A percentile compares a stretch with the other conserved stretches of the same genome.
phyloP scores from a whole-genome alignment of 2,329 filamentous ascomycete species.

The Xylariaceae sp. region DNA sequence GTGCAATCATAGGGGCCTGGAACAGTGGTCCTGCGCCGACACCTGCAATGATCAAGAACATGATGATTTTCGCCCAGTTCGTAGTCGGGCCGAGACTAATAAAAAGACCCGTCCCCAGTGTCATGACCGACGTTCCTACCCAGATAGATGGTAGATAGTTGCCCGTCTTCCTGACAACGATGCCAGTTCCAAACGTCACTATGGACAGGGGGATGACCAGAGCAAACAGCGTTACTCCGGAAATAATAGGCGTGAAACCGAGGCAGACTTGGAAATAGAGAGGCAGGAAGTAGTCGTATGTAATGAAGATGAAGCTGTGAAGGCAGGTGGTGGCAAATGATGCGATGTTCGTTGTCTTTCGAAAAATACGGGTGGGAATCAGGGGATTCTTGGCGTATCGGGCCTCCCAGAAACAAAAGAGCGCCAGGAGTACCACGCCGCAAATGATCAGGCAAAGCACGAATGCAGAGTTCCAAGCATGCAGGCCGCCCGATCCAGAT shows the following conservation, averaged over 20 bases:
- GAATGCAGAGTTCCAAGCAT: constrained; percentile 47
- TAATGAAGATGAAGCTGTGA: constrained; percentile 47
- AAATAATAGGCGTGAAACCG: constrained; percentile 46
- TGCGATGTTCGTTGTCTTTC: constrained; percentile 44
- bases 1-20: constrained; percentile 49
- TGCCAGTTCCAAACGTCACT: constrained; percentile 25
- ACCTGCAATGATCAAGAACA: constrained; percentile 41
- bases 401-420: constrained; percentile 50
- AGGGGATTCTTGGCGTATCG: constrained; percentile 51
- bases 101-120: constrained; percentile 40
- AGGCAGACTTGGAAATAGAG: constrained; percentile 57
- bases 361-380: constrained; percentile 52
- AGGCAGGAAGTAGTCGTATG: constrained; percentile 55
- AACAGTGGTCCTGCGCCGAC: constrained; percentile 49
- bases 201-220: constrained; percentile 33
- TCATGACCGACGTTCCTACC: constrained; percentile 39
- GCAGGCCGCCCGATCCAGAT: constrained; percentile 46
- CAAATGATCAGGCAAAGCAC: constrained; percentile 51
- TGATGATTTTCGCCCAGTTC: constrained; percentile 28
- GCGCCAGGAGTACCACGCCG: constrained; percentile 35
- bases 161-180: constrained; percentile 36
- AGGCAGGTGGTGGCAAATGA: constrained; percentile 31
- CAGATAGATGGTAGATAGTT: constrained; percentile 42
- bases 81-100: constrained; percentile 43
- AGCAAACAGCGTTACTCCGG: constrained; percentile 46